A percentile compares a stretch with the other conserved stretches of the same genome.
These are phyloP conservation scores for Zygosaccharomyces rouxii DNA, from an alignment of 805 yeast species.

Conservation along the genomic window DNA sequence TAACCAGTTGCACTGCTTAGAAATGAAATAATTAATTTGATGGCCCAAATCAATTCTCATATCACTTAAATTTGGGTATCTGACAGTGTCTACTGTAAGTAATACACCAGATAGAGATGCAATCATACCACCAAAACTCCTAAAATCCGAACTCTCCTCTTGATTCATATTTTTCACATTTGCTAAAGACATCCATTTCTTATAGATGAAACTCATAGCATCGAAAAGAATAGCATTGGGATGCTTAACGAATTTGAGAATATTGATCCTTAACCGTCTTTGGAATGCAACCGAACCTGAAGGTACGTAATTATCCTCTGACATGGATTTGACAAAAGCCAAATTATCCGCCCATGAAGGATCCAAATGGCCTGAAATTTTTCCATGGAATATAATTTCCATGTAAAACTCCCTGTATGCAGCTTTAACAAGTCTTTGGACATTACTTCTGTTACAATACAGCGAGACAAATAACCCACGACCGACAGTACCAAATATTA, in stretches of 20 bases:
- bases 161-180: conserved; percentile 22
- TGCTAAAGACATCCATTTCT: conserved; percentile 28
- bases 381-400: conserved; percentile 29
- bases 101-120: conserved; percentile 68
- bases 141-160: conserved; percentile 44
- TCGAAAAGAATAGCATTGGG: conserved; percentile 31
- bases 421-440: conserved; percentile 45
- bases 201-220: conserved; percentile 37
- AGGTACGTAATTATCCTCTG: conserved; percentile 51
- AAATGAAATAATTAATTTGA: conserved; percentile 46
- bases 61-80: conserved; percentile 12
- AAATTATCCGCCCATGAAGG: conserved; percentile 30
- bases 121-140: conserved; percentile 68
- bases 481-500: conserved; percentile 43
- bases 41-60: conserved; percentile 34
- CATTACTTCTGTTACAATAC: conserved; percentile 48
- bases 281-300: conserved; percentile 68
- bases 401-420: conserved; percentile 33
- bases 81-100: conserved; percentile 32
- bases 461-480: conserved; percentile 48
- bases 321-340: conserved; percentile 41
- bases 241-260: conserved; percentile 23
- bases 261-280: conserved; percentile 51
- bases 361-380: conserved; percentile 23
- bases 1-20: conserved; percentile 46